Evolutionary conservation across 73 alveolate species (phyloP).

Genomic region (Paramecium sexaurelia): DNA sequence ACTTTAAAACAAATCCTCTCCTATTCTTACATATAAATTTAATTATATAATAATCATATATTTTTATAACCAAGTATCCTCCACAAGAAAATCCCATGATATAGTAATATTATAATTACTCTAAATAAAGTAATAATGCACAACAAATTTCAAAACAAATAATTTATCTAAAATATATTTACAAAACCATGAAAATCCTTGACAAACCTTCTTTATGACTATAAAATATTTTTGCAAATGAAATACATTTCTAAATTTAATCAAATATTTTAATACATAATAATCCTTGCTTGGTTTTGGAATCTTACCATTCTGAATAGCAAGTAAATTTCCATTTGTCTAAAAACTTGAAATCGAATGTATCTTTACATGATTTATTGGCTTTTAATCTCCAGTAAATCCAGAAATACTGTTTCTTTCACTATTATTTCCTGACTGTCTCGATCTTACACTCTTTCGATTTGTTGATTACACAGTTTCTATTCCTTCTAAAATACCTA

Average conservation of each 20-base stretch:
- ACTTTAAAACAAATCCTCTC: background rate
- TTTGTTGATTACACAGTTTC: background rate
- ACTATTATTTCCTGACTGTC: background rate
- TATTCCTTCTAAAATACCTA: background rate
- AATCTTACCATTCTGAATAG: background rate
- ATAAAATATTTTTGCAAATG: background rate
- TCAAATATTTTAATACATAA: background rate
- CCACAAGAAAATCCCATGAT: background rate
- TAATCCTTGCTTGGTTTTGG: background rate
- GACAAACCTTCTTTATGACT: background rate
- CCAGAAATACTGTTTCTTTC: background rate
- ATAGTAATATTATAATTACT: background rate
- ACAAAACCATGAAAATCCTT: background rate
- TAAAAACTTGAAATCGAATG: background rate
- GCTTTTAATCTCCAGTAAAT: background rate
- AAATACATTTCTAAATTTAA: background rate
- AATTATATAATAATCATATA: background rate
- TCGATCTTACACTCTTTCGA: background rate
- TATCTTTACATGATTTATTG: background rate
- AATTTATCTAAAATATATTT: background rate
- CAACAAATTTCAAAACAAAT: background rate
- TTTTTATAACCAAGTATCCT: background rate
- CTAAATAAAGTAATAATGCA: background rate
- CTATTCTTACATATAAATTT: background rate
- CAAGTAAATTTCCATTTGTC: background rate